phyloP scores from a whole-genome alignment of 176 grass and related monocot genomes.

The Cenchrus purpureus region DNA sequence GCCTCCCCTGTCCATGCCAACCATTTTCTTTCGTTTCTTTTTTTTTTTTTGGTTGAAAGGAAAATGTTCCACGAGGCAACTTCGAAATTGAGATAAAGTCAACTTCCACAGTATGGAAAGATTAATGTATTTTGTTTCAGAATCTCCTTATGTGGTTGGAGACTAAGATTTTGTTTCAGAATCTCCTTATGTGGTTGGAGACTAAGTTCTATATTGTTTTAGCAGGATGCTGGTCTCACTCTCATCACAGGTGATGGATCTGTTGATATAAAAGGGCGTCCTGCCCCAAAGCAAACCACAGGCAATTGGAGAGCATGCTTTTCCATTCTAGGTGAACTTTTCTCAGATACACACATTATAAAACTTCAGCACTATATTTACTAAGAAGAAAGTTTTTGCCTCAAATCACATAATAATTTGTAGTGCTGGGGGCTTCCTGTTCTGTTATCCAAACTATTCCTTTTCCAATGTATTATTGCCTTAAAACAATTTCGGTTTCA shows the following conservation, averaged over 20 bases:
- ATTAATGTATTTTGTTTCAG: neutral
- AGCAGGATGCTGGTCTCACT: slow-evolving; percentile 43
- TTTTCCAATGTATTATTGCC: no score
- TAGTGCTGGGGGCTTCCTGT: no score
- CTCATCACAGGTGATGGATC: slow-evolving; percentile 69
- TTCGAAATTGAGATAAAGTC: no score
- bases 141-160: neutral
- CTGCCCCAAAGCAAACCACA: slow-evolving; percentile 50
- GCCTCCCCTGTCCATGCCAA: neutral
- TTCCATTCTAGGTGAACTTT: slow-evolving; percentile 57
- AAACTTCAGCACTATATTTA: neutral
- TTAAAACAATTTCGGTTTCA: neutral
- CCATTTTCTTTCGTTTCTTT: neutral
- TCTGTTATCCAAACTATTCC: no score
- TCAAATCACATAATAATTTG: no score
- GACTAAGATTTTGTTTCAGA: no score
- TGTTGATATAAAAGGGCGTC: slow-evolving; percentile 52
- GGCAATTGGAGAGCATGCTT: slow-evolving; percentile 67
- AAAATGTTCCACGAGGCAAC: neutral
- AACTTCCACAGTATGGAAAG: neutral
- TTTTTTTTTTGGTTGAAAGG: neutral
- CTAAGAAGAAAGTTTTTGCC: no score
- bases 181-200: neutral
- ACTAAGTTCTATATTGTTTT: slow-evolving; percentile 17
- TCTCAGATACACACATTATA: neutral